These are phyloP conservation scores for Sugiyamaella novakii DNA, from an alignment of 1,139 yeast species.

Conservation along the genomic window DNA sequence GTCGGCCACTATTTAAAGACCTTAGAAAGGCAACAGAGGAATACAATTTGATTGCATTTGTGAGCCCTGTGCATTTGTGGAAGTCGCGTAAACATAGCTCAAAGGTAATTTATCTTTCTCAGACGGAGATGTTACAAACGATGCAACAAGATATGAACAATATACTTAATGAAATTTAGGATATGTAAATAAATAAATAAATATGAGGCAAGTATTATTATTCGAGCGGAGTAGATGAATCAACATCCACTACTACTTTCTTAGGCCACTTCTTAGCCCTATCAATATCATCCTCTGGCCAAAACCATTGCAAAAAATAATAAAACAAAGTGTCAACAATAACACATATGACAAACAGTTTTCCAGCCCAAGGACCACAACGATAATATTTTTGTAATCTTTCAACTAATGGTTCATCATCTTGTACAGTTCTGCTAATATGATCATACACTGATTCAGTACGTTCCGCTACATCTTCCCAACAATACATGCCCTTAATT, in stretches of 20 bases:
- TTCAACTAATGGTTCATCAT: constrained; percentile 54
- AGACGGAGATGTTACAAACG: constrained; percentile 20
- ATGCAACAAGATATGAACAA: constrained; percentile 13
- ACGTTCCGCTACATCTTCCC: constrained; percentile 85
- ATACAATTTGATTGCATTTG: constrained; percentile 23
- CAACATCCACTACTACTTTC: constrained; percentile 1
- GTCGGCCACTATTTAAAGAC: constrained; percentile 24
- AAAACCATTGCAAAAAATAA: constrained; percentile 64
- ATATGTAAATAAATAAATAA: constrained; percentile 13
- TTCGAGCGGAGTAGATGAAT: too few relatives aligned
- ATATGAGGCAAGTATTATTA: constrained; percentile 1
- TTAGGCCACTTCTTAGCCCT: constrained; percentile 76
- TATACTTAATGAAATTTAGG: constrained; percentile 14
- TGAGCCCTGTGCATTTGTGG: constrained; percentile 22
- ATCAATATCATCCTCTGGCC: constrained; percentile 72
- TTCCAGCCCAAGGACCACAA: constrained; percentile 85
- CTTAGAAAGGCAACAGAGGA: constrained; percentile 24
- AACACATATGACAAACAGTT: constrained; percentile 72
- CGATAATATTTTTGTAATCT: constrained; percentile 64
- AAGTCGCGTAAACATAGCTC: constrained; percentile 18
- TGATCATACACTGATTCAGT: constrained; percentile 77
- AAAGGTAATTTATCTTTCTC: constrained; percentile 12
- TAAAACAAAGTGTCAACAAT: constrained; percentile 75
- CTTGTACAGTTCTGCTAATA: constrained; percentile 46
- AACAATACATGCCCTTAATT: constrained; percentile 82